Base-by-base conservation (phyloP, 2,329 filamentous ascomycete genomes). In the Phaeomoniella chlamydospora region DNA sequence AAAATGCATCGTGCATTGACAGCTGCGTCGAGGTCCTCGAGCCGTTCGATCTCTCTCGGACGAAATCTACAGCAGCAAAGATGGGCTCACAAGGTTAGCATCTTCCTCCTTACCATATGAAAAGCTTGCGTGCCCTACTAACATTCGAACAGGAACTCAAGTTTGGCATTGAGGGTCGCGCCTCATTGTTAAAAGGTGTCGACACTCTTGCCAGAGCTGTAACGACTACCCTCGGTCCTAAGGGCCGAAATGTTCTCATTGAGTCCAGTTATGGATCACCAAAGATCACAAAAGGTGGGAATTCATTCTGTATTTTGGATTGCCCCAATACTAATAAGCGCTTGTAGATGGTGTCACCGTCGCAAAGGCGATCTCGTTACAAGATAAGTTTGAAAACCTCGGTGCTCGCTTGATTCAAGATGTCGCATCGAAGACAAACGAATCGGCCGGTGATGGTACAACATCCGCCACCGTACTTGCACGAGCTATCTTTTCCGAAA, bases 371-470 rank as follows among this genome's bases (percentile, higher is more conserved):
- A 82, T 98, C 54, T 76, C 74, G 45, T 77, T 98, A 47, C 78
- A 98, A 73, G 90, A 98, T 74, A 96, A 96, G 69, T 98, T 94
- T 64, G 90, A 98, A 70, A 98, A 98, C 72, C 83, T 98, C 51
- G 90, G 90, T 61, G 90, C 90, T 54, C 82, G 84, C 57, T 77
- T 98, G 48, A 77, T 98, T 50, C 87, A 96, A 68, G 90, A 98
- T 64, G 90, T 98, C 49, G 90, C 90, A 53, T 90, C 84, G 57
- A 98, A 98, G 79, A 98, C 90, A 58, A 98, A 98, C 72, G 90
- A 98, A 69, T 79, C 86, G 50, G 90, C 90, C 49, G 90, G 90
- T 80, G 90, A 98, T 62, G 90, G 90, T 65, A 98, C 90, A 52
- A 98, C 90, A 47, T 94, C 87, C 47, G 90, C 90, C 46, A 98